These are phyloP conservation scores for Pestalotiopsis sp. DNA, from an alignment of 2,329 filamentous ascomycete genomes.

Conservation along the genomic window DNA sequence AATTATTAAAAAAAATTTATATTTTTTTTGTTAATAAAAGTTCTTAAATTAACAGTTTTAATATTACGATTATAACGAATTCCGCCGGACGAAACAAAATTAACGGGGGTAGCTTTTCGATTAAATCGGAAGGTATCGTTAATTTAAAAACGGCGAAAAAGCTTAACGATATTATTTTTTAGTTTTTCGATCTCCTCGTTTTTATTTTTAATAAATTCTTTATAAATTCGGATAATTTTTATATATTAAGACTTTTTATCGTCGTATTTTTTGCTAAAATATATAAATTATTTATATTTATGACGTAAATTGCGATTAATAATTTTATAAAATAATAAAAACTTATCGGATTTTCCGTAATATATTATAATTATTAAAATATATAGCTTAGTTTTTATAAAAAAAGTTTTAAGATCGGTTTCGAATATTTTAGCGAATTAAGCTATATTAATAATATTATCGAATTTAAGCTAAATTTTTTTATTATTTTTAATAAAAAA, in stretches of 20 bases:
- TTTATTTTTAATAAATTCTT: not conserved
- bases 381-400: not conserved
- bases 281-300: not conserved
- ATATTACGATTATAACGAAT: not conserved
- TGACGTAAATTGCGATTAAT: not conserved
- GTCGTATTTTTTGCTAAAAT: conserved; percentile 13
- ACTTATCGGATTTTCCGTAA: not conserved
- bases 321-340: not conserved
- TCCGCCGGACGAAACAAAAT: not conserved
- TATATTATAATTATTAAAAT: not conserved
- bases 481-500: not conserved
- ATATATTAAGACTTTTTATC: conserved; percentile 3
- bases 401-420: not conserved
- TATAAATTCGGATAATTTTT: not conserved
- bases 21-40: not conserved
- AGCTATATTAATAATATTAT: too few relatives aligned
- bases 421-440: not conserved
- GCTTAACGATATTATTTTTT: not conserved
- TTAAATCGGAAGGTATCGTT: too few relatives aligned
- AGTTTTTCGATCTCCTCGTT: not conserved
- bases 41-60: not conserved
- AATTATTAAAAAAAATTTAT: not conserved
- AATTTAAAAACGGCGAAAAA: not conserved
- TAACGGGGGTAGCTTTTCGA: not conserved
- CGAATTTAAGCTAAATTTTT: not conserved